Evolutionary conservation across 163 green algal genomes (phyloP), one percentile per base, ranked within the genome.

Genomic region (Coccomyxa subellipsoidea): DNA sequence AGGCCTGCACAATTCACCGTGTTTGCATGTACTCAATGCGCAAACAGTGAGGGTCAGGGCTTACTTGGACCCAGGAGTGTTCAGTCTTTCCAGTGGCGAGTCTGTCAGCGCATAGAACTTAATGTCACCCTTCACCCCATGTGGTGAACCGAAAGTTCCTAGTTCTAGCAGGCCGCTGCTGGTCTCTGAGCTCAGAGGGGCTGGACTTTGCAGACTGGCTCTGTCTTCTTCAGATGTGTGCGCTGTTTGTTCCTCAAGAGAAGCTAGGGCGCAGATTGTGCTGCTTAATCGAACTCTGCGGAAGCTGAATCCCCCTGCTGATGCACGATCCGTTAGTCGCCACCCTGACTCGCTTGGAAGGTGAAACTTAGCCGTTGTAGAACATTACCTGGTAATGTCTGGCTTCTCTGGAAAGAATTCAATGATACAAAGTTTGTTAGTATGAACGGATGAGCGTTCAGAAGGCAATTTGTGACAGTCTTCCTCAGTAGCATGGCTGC

Each of bases 91-190:
- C 39, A 89, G 75, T 12, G 87, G 83, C 18, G 82, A 90, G 79
- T 93, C 89, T 66, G 89, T 93, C 7, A 89, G 77, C 2, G 86
- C 69, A 38, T 88, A 73, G 35, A 91, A 78, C 69, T 87, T 86
- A 32, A 93, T 80, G 78, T 92, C 86, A 31, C 89, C 89, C 7
- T 69, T 69, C 29, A 93, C 70, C 32, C 89, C 89, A 36, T 91
- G 85, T 27, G 88, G 80, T 35, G 80, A 66, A 2, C 83, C 69
- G 2, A 92, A 72, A 6, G 75, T 53, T 35, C 88, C 90, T 32
- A 93, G 79, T 80, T 94, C 88, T 38, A 84, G 21, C 7, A 81
- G 72, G 1, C 77, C 66, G 27, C 27, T 36, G 66, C 66, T 73
- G 6, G 18, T 32, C 1, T 34, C 32, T 23, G 27, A 34, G 66